Conservation (phyloP, 73 alveolate species). For the Paramecium sexaurelia region DNA sequence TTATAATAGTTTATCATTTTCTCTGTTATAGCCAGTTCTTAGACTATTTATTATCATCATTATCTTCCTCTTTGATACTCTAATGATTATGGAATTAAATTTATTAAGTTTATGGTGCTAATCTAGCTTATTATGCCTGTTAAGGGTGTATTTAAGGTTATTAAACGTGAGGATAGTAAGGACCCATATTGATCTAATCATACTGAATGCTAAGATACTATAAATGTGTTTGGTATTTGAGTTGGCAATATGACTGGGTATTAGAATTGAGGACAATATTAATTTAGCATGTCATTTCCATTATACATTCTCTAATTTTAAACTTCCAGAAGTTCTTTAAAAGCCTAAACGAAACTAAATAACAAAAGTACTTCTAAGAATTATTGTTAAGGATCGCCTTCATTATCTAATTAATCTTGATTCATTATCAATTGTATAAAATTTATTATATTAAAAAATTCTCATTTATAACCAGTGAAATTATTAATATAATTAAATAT, state of each 20-base stretch:
- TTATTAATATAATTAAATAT: background rate
- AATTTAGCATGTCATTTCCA: background rate
- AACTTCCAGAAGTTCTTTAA: slow-evolving; percentile 9
- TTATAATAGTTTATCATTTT: background rate
- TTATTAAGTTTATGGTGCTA: background rate
- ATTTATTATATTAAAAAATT: background rate
- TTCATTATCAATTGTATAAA: background rate
- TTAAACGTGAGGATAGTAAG: background rate
- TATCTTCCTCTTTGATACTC: slow-evolving; percentile 11
- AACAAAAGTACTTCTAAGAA: background rate
- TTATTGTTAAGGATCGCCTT: slow-evolving; percentile 27
- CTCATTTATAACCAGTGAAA: background rate
- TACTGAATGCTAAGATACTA: background rate
- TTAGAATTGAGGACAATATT: slow-evolving; percentile 4
- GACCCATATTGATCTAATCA: background rate
- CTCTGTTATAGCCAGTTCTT: background rate
- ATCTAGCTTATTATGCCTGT: background rate
- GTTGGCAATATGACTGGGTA: slow-evolving; percentile 16
- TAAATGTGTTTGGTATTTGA: slow-evolving; percentile 26
- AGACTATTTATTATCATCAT: background rate
- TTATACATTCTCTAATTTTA: slow-evolving; percentile 1
- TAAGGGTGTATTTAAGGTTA: background rate
- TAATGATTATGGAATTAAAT: background rate
- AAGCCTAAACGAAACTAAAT: background rate
- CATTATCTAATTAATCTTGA: background rate